phyloP scores from a whole-genome alignment of 495 filamentous ascomycete genomes.

The Coniosporium apollinis region DNA sequence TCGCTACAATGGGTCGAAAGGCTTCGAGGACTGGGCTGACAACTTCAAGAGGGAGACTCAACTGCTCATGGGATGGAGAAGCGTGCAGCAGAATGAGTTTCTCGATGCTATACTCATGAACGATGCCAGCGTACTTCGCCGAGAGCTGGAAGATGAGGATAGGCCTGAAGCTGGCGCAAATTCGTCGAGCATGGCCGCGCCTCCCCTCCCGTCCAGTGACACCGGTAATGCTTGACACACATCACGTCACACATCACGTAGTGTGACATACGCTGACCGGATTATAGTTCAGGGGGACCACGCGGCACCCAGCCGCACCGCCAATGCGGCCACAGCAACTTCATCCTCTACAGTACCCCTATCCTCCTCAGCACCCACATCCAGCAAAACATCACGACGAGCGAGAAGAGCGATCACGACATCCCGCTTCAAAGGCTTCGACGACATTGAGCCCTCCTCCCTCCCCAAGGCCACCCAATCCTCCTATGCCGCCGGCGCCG shows the following conservation, averaged over 20 bases:
- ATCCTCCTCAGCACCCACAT: too few species aligned
- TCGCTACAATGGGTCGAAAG: slow-evolving; percentile 44
- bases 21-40: slow-evolving; percentile 49
- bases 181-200: too few species aligned
- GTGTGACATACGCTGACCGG: too few species aligned
- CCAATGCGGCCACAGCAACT: too few species aligned
- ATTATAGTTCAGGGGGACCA: too few species aligned
- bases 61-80: slow-evolving; percentile 52
- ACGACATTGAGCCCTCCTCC: slow-evolving; percentile 33
- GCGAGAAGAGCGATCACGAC: slow-evolving; percentile 29
- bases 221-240: too few species aligned
- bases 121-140: slow-evolving; percentile 52
- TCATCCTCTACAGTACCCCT: too few species aligned
- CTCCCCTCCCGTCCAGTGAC: too few species aligned
- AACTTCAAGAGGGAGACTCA: slow-evolving; percentile 51
- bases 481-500: slow-evolving; percentile 6
- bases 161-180: too few species aligned
- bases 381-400: slow-evolving; percentile 23
- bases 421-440: slow-evolving; percentile 57
- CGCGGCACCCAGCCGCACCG: too few species aligned
- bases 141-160: slow-evolving; percentile 30
- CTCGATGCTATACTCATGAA: slow-evolving; percentile 73
- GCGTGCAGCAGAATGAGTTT: slow-evolving; percentile 84
- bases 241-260: too few species aligned
- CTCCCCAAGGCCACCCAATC: slow-evolving; percentile 8